phyloP scores from a whole-genome alignment of 495 filamentous ascomycete species.

The Penicillium longicatenatum region DNA sequence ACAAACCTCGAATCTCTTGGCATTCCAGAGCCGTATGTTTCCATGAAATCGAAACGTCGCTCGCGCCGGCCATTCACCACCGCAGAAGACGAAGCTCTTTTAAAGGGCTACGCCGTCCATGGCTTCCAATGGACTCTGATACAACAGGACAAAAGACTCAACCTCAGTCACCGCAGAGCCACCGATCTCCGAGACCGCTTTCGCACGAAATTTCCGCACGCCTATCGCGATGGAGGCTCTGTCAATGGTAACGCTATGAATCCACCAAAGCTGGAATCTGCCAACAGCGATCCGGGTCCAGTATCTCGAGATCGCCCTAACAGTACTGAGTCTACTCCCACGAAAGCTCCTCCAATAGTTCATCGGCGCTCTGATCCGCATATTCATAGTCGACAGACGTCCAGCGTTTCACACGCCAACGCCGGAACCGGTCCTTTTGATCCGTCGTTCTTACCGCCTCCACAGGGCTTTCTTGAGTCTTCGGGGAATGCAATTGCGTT shows the following conservation, averaged over 20 bases:
- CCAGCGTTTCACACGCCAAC: conserved; percentile 18
- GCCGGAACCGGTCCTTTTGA: conserved; percentile 24
- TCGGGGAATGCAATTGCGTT: conserved; percentile 32
- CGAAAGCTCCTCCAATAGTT: conserved; percentile 7
- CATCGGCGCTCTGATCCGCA: conserved; percentile 12
- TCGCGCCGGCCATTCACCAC: conserved; percentile 64
- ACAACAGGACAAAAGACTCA: conserved; percentile 66
- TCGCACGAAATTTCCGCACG: conserved; percentile 75
- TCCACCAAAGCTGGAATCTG: conserved; percentile 3
- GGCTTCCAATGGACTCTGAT: conserved; percentile 84
- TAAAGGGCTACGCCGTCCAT: conserved; percentile 72
- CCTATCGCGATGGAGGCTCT: conserved; percentile 59
- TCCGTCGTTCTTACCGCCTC: conserved; percentile 35
- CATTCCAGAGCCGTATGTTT: conserved; percentile 40
- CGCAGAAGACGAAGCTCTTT: conserved; percentile 74
- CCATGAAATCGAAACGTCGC: conserved; percentile 40
- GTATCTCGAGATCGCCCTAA: conserved; percentile 8
- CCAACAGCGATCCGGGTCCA: conserved; percentile 12
- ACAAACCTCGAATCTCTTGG: conserved; percentile 38
- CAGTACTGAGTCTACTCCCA: conserved; percentile 19
- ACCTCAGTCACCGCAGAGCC: conserved; percentile 65
- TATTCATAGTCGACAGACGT: conserved; percentile 20
- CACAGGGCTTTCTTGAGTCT: conserved; percentile 30
- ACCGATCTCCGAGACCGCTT: conserved; percentile 84
- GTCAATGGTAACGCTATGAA: conserved; percentile 37